A percentile compares a stretch with the other conserved stretches of the same genome.
phyloP scores from a whole-genome alignment of 1,284 basidiomycete genomes.

The Marasmius tenuissimus region DNA sequence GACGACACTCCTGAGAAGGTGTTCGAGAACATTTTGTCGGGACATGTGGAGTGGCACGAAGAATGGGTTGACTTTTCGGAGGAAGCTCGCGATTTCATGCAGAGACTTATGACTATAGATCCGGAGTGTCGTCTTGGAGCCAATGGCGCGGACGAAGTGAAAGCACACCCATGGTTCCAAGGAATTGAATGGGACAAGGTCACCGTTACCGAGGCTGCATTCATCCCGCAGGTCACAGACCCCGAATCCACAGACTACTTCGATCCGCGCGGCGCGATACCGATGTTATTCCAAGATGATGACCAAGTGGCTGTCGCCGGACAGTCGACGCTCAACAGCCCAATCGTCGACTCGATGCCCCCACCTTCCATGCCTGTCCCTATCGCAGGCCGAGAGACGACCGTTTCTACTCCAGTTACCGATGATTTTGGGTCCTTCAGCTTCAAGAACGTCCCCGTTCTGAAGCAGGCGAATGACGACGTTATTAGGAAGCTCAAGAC shows the following conservation, averaged over 20 bases:
- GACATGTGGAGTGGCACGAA: constrained; percentile 94
- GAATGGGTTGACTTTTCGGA: constrained; percentile 87
- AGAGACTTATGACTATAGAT: constrained; percentile 83
- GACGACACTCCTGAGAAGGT: constrained; percentile 96
- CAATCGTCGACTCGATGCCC: constrained; percentile 39
- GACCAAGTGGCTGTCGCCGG: constrained; percentile 58
- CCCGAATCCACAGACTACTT: constrained; percentile 99
- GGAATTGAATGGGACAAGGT: constrained; percentile 94
- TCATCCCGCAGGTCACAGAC: constrained; percentile 94
- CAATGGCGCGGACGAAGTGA: constrained; percentile 91
- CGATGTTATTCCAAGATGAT: constrained; percentile 87
- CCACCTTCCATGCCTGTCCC: constrained; percentile 49
- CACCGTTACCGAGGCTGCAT: constrained; percentile 86
- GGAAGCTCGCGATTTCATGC: constrained; percentile 92
- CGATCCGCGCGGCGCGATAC: constrained; percentile 89
- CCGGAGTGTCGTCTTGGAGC: constrained; percentile 82
- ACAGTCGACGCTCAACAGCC: constrained; percentile 47
- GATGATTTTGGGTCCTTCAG: constrained; percentile 98
- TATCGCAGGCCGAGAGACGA: constrained; percentile 45
- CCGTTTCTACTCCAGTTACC: constrained; percentile 48
- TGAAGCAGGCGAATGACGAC: constrained; percentile 99
- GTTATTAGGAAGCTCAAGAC: constrained; percentile 93
- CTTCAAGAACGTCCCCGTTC: constrained; percentile 95
- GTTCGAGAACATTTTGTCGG: constrained; percentile 98
- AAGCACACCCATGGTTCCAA: constrained; percentile 87